A percentile compares a stretch with the other conserved stretches of the same genome.
Conservation (phyloP, 129 eudicot genomes). For the Centaurea solstitialis region DNA sequence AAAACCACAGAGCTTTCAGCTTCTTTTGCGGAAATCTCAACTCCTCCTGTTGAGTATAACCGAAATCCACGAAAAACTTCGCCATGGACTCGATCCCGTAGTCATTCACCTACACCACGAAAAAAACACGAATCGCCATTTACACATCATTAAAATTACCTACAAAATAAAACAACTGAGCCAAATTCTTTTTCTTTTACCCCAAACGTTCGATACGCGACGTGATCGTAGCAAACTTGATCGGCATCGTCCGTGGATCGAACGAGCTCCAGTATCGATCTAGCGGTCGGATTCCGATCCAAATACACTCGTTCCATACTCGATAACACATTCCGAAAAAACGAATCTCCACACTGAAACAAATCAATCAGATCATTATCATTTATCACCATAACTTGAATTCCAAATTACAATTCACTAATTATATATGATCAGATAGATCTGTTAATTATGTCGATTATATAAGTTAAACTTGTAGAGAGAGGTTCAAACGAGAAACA, state of each 20-base stretch:
- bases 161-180: neutral
- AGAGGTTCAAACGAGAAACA: no score
- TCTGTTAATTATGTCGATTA: neutral
- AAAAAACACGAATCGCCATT: neutral
- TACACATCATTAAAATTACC: neutral
- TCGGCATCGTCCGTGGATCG: conserved; percentile 55
- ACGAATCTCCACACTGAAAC: conserved; percentile 71
- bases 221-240: conserved; percentile 83
- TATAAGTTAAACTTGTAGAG: neutral
- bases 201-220: conserved; percentile 93
- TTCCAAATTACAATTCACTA: neutral
- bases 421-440: neutral
- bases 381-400: neutral
- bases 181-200: conserved; percentile 29
- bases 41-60: conserved; percentile 76
- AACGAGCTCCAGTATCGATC: conserved; percentile 72
- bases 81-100: conserved; percentile 90
- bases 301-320: conserved; percentile 73
- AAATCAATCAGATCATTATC: neutral
- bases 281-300: conserved; percentile 88
- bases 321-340: conserved; percentile 65
- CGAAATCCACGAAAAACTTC: conserved; percentile 63
- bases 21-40: conserved; percentile 87
- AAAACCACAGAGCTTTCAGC: conserved; percentile 87
- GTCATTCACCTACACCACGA: conserved; percentile 58